These are phyloP conservation scores for Esteya vermicola DNA, from an alignment of 2,329 filamentous ascomycete species.

Conservation along the genomic window DNA sequence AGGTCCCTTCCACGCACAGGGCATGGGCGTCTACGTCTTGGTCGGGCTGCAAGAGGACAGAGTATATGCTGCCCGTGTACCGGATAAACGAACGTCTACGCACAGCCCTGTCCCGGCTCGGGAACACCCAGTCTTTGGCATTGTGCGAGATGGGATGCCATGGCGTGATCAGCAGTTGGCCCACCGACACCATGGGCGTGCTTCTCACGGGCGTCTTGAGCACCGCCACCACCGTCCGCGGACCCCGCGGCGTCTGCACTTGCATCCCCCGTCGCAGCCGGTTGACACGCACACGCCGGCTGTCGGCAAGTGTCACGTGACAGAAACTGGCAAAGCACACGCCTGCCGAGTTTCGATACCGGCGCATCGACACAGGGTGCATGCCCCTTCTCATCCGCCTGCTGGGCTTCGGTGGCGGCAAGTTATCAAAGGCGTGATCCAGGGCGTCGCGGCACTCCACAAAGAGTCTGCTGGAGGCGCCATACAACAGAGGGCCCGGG, in stretches of 20 bases:
- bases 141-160: constrained; percentile 39
- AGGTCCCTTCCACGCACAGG: constrained; percentile 28
- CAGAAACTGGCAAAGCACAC: constrained; percentile 40
- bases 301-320: constrained; percentile 26
- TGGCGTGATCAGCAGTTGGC: constrained; percentile 35
- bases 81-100: constrained; percentile 15
- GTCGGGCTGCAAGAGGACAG: constrained; percentile 37
- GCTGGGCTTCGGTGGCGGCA: constrained; percentile 29
- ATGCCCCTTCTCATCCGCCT: neutral
- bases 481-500: constrained; percentile 40
- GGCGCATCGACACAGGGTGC: constrained; percentile 25
- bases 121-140: constrained; percentile 14
- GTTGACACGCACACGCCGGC: constrained; percentile 23
- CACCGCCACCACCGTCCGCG: constrained; percentile 32
- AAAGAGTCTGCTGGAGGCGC: constrained; percentile 36
- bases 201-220: constrained; percentile 31
- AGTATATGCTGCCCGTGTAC: constrained; percentile 41
- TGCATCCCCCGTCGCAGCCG: constrained; percentile 28
- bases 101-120: constrained; percentile 12
- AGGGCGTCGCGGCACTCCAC: constrained; percentile 31
- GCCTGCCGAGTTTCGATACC: constrained; percentile 25
- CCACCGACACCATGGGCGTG: constrained; percentile 29
- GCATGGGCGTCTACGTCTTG: constrained; percentile 31
- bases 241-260: constrained; percentile 35
- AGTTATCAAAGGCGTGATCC: constrained; percentile 31